Base-by-base conservation (phyloP, 345 rosid genomes). In the Trapa bicornis region DNA sequence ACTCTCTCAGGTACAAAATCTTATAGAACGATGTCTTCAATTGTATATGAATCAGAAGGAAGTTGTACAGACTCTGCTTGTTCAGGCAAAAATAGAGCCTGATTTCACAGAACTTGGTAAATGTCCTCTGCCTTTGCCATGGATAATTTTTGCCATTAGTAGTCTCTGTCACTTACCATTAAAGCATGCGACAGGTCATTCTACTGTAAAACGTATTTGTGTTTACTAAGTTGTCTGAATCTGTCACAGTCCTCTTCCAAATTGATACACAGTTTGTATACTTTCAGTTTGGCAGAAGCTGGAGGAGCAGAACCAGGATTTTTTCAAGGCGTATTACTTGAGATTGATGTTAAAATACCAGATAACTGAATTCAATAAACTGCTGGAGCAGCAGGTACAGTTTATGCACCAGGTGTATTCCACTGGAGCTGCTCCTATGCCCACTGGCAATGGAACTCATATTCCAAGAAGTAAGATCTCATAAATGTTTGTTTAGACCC, bases 241-340 rank as follows among this genome's bases (percentile, higher is more conserved):
- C 48, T 45, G 4, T 45, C 41, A 36, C 17, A 13, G 43, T 29
- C 68, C 68, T 2, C 15, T 22, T 36, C 37, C n/a, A 10, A 11
- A 7, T 41, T 5, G 36, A 52, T 39, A 37, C 38, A 9, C 29
- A 58, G 42, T 16, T 72, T 43, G 47, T 22, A 50, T 42, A 54
- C 75, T 75, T 68, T 60, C 80, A 95, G 99, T 95, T 78, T 95
- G 99, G 99, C 94, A 95, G 86, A 92, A 92, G 86, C 99, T 95
- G 74, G 98, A 95, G 78, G 98, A 92, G 80, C 94, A 91, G 79
- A 95, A 95, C 77, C 81, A 78, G 39, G 98, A 92, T 5, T 95
- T 95, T 78, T 95, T 95, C 78, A 80, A 83, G 73, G 98, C 96
- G 48, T 95, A 95, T 79, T 84, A 89, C 78, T 79, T 95, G 67